Conservation (phyloP, 2,329 filamentous ascomycete species). For the Rosellinia necatrix region DNA sequence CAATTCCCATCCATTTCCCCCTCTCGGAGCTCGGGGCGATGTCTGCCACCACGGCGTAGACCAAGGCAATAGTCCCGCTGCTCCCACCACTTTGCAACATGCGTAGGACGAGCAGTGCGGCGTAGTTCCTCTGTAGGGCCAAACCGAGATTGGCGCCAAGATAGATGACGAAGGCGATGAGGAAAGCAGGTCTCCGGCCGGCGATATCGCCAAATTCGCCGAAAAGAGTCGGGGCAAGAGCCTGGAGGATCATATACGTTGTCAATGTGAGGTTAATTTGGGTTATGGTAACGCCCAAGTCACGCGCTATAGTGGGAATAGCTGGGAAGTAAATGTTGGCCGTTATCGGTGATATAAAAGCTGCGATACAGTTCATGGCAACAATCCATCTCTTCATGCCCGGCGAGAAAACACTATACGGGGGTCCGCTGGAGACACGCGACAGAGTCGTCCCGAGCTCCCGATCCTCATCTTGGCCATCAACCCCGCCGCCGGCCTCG, state of each 20-base stretch:
- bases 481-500: slow-evolving; percentile 22
- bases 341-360: slow-evolving; percentile 62
- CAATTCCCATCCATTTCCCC: slow-evolving; percentile 73
- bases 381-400: slow-evolving; percentile 57
- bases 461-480: slow-evolving; percentile 18
- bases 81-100: slow-evolving; percentile 68
- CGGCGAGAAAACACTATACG: slow-evolving; percentile 48
- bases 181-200: slow-evolving; percentile 65
- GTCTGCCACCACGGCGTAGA: slow-evolving; percentile 73
- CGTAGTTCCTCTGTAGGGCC: slow-evolving; percentile 61
- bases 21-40: slow-evolving; percentile 70
- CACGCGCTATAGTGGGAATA: slow-evolving; percentile 45
- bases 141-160: slow-evolving; percentile 63
- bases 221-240: slow-evolving; percentile 62
- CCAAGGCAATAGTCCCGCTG: slow-evolving; percentile 72
- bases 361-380: slow-evolving; percentile 55
- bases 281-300: slow-evolving; percentile 45
- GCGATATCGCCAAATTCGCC: slow-evolving; percentile 65
- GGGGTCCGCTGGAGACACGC: slow-evolving; percentile 45
- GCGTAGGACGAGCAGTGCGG: slow-evolving; percentile 63
- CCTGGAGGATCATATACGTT: slow-evolving; percentile 68
- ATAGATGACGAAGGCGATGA: slow-evolving; percentile 62
- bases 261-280: slow-evolving; percentile 58
- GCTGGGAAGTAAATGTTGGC: slow-evolving; percentile 62
- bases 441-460: slow-evolving; percentile 42